Evolutionary conservation across 2,329 filamentous ascomycete species (phyloP), one percentile per base, ranked within the genome.

Genomic region (Trichophyton mentagrophytes): DNA sequence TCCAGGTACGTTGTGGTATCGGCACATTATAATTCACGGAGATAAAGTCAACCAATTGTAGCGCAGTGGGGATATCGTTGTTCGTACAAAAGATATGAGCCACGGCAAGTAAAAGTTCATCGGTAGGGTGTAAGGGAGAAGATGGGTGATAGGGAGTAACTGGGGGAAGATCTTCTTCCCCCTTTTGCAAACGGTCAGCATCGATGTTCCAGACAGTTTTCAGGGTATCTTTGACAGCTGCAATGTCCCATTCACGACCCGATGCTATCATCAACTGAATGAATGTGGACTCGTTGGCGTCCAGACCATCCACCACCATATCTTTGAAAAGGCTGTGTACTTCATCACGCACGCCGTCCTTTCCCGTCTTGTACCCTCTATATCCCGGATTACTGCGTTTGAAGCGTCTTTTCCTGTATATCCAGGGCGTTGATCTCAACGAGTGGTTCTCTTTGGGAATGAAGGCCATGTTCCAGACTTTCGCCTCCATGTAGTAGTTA

Each of bases 31-130:
- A 88, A 5, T 76, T 75, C 1, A 73, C 73, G 0, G 87, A 85
- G 56, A 91, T 70, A 65, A 82, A 82, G 62, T 87, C 79, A 11
- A 90, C 73, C 0, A 87, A 67, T 46, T 80, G 77, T 27, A 86
- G 68, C 11, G 83, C 87, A 1, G 78, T 75, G 0, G 77, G 69
- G 3, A 90, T 77, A 60, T 85, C 78, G 56, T 81, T 84, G 71
- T 86, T 88, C 63, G 78, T 79, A n/a, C 86, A 82, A 64, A 86
- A 88, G 0, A 79, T 76, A 68, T 89, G 84, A 4, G 86, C 85
- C n/a, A 91, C 74, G 7, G 85, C 80, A 60, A 82, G 77, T 22
- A 92, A 77, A 0, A 91, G 76, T 1, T 76, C 74, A 6, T 70
- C 64, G 0, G 81, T 83, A 1, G 89, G 88, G 58, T 77, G 74